Evolutionary conservation across 495 filamentous ascomycete species (phyloP), one percentile per base, ranked within the genome.

Genomic region (Xylaria acuta): DNA sequence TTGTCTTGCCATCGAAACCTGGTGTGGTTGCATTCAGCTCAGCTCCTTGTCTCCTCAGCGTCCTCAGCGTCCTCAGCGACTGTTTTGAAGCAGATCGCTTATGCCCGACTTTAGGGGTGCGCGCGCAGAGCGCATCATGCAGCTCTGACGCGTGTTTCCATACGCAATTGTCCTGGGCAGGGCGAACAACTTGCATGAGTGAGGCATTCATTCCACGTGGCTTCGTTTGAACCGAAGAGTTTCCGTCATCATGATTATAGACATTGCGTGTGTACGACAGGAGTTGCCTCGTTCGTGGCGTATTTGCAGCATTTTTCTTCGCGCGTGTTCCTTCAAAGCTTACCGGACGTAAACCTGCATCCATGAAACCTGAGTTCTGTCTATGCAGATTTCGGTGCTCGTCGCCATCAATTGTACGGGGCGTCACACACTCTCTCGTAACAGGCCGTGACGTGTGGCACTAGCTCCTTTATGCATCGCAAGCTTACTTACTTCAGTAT

Each of bases 141-240:
- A 64, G 25, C 14, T 43, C 40, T 64, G 38, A 40, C 25, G 14
- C 40, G 7, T 47, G 14, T 14, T 66, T 11, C 45, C 5, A 12
- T 12, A 22, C 30, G 20, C 11, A 25, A 22, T 66, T 53, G 11
- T 25, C 27, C 45, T 9, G 18, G 64, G 8, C 14, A 40, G 45
- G 64, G 64, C 30, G 32, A 65, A 20, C 43, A 3, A 25, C 64
- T 32, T 53, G 64, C 64, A 66, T 66, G 32, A 22, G 64, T 18
- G 45, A 66, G 43, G 27, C 20, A 20, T 51, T 22, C n/a, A 30
- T 20, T 53, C 43, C 43, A 45, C 64, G 25, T 43, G 64, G 25
- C 64, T 66, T 66, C 40, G 45, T 38, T 36, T 53, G 34, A 60
- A 38, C 58, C 58, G 58, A n/a, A 6, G 53, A 32, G 25, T 30